Conservation (phyloP, 352 stramenopile genomes). For the Blastocystis sp. region DNA sequence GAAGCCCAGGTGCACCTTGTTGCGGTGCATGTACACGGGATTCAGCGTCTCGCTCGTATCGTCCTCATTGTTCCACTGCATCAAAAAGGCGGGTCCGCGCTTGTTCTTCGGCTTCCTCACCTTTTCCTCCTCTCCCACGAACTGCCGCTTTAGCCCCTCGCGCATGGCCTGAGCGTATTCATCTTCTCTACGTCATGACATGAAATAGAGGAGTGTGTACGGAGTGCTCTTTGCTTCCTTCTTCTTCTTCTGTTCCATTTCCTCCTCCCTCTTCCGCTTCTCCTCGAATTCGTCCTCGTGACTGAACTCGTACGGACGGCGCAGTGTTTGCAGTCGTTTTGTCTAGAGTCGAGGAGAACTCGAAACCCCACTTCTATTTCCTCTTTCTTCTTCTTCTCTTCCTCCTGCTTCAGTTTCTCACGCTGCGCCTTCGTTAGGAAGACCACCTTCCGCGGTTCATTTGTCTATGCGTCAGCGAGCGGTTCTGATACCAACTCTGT, state of each 20-base stretch:
- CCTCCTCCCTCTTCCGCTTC: slow-evolving; percentile 77
- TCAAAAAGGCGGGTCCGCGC: slow-evolving; percentile 81
- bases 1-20: slow-evolving; percentile 88
- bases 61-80: slow-evolving; percentile 89
- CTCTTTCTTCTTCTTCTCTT: slow-evolving; percentile 33
- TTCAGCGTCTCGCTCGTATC: slow-evolving; percentile 89
- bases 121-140: slow-evolving; percentile 87
- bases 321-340: slow-evolving; percentile 16
- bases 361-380: slow-evolving; percentile 2
- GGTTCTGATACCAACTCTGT: neutral
- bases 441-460: slow-evolving; percentile 10
- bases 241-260: slow-evolving; percentile 75
- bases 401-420: slow-evolving; percentile 43
- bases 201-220: neutral
- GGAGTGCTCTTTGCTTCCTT: neutral
- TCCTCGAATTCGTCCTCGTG: slow-evolving; percentile 59
- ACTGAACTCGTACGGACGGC: slow-evolving; percentile 36
- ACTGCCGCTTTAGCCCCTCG: slow-evolving; percentile 84
- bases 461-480: neutral
- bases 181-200: slow-evolving; percentile 38
- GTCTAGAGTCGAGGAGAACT: slow-evolving; percentile 4
- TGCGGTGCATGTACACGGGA: slow-evolving; percentile 85
- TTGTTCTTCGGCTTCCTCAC: slow-evolving; percentile 84
- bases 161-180: slow-evolving; percentile 40
- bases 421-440: slow-evolving; percentile 69